A percentile compares a stretch with the other conserved stretches of the same genome.
Conservation (phyloP, 352 stramenopile species). For the Thalassiosira delicatula region DNA sequence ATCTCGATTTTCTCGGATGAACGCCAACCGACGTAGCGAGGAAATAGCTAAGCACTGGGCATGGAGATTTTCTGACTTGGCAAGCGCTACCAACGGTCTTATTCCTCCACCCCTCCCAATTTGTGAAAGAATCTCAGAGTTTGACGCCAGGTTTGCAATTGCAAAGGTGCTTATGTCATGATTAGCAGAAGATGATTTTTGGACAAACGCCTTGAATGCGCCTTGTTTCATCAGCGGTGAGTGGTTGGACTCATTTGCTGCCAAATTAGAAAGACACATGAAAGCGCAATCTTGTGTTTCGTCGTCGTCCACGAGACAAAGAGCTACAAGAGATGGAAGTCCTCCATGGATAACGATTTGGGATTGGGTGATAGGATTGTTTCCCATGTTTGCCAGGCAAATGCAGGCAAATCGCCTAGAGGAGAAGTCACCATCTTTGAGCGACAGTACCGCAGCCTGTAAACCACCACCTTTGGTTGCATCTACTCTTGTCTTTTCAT, state of each 20-base stretch:
- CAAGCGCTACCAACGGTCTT: constrained; percentile 88
- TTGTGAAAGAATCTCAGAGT: constrained; percentile 59
- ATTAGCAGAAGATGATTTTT: constrained; percentile 82
- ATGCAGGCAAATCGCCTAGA: constrained; percentile 92
- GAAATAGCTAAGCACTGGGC: constrained; percentile 91
- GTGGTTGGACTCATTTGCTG: constrained; percentile 93
- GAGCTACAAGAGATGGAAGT: constrained; percentile 87
- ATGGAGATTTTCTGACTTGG: constrained; percentile 88
- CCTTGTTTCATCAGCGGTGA: constrained; percentile 89
- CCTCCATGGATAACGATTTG: constrained; percentile 93
- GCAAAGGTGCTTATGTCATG: constrained; percentile 89
- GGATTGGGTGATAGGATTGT: constrained; percentile 88
- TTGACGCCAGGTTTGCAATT: constrained; percentile 89
- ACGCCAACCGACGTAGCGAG: constrained; percentile 89
- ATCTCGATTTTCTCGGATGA: constrained; percentile 86
- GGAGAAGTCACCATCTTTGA: constrained; percentile 90
- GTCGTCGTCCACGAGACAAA: constrained; percentile 82
- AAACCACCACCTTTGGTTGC: constrained; percentile 90
- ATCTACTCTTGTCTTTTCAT: constrained; percentile 88
- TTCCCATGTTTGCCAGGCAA: constrained; percentile 93
- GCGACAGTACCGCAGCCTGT: constrained; percentile 87
- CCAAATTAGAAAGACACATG: constrained; percentile 94
- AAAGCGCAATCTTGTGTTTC: constrained; percentile 91
- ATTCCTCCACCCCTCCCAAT: constrained; percentile 92
- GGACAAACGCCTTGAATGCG: constrained; percentile 87